Evolutionary conservation across 139 green algal species (phyloP).

Genomic region (Chlorella sp.): DNA sequence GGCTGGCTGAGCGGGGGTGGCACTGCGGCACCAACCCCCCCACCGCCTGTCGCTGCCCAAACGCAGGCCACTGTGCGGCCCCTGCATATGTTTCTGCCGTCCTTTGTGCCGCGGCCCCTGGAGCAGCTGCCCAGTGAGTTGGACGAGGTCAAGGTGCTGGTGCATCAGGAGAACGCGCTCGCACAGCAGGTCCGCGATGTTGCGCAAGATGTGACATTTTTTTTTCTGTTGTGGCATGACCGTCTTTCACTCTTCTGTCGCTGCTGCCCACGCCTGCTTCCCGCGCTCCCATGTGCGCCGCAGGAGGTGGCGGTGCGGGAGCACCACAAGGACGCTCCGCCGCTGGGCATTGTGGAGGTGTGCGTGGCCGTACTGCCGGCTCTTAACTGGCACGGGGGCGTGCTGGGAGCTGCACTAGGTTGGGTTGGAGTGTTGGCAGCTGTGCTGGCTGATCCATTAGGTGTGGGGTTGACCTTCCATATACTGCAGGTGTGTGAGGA

Average conservation of each 20-base stretch:
- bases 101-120: constrained; percentile 19
- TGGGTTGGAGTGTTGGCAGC: no score
- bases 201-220: not conserved
- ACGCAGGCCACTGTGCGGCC: no score
- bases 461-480: not conserved
- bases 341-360: constrained; percentile 2
- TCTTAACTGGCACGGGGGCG: no score
- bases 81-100: no score
- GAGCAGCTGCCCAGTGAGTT: constrained; percentile 29
- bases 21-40: no score
- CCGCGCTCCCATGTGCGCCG: not conserved
- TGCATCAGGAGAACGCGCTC: constrained; percentile 15
- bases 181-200: constrained; percentile 8
- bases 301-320: constrained; percentile 13
- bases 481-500: constrained; percentile 8
- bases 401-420: no score
- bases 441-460: no score
- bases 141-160: constrained; percentile 29
- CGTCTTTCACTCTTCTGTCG: not conserved
- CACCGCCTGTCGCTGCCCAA: no score
- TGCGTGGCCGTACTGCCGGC: not conserved
- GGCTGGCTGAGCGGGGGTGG: no score
- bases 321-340: constrained; percentile 7
- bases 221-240: not conserved
- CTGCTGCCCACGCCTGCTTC: not conserved